Percentiles rank a stretch among this genome's conserved stretches.
phyloP scores from a whole-genome alignment of 2,329 filamentous ascomycete species.

The Ascochyta koolunga region DNA sequence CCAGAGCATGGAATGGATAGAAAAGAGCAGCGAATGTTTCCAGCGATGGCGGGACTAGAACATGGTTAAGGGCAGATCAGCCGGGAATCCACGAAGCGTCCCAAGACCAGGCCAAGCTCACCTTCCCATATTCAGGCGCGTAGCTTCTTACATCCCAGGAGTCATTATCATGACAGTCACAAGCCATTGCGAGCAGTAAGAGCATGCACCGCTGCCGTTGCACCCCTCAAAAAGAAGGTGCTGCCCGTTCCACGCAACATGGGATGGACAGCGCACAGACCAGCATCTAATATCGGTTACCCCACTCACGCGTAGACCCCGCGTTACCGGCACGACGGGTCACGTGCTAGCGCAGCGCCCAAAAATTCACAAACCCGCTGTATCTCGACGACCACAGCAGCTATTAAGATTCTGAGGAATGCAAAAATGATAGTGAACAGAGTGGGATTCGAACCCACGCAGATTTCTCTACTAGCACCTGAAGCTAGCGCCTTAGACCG shows the following conservation, averaged over 20 bases:
- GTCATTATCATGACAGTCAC: slow-evolving; percentile 1
- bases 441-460: slow-evolving; percentile 48
- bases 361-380: slow-evolving; percentile 1
- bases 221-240: neutral
- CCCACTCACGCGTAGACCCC: neutral
- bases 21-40: slow-evolving; percentile 5
- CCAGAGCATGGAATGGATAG: slow-evolving; percentile 11
- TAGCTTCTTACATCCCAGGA: slow-evolving; percentile 2
- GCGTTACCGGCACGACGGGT: neutral
- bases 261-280: neutral
- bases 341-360: neutral
- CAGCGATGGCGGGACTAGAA: slow-evolving; percentile 1
- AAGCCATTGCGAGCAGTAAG: neutral
- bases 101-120: slow-evolving; percentile 25
- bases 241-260: slow-evolving; percentile 1
- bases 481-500: slow-evolving; percentile 48
- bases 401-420: neutral
- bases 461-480: slow-evolving; percentile 46
- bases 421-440: slow-evolving; percentile 39
- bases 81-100: slow-evolving; percentile 19
- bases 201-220: neutral
- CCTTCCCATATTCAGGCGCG: slow-evolving; percentile 6
- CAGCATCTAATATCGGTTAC: neutral
- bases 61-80: slow-evolving; percentile 20
- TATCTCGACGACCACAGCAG: slow-evolving; percentile 1